Percentiles rank a stretch among this genome's conserved stretches.
Evolutionary conservation across 306 rosid genomes (phyloP).

Genomic region (Cucurbita ficifolia): DNA sequence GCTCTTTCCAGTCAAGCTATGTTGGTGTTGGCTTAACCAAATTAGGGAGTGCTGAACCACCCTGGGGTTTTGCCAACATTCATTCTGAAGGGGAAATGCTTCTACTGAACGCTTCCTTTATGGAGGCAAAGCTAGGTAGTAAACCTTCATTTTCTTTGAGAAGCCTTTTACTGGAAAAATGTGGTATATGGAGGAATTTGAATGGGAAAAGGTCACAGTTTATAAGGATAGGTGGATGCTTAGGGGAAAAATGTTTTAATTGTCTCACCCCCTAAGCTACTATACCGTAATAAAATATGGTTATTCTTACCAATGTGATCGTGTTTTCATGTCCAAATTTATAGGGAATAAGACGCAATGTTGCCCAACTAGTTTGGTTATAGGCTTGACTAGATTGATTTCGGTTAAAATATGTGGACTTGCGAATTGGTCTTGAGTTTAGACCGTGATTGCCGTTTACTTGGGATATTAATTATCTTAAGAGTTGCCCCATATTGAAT

Average conservation of each 20-base stretch:
- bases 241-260: background rate
- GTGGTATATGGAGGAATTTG: background rate
- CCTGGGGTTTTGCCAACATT: background rate
- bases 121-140: background rate
- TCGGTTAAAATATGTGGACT: background rate
- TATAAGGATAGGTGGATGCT: background rate
- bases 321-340: background rate
- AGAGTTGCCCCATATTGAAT: background rate
- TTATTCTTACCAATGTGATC: background rate
- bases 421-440: background rate
- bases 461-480: background rate
- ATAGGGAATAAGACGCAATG: background rate
- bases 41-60: background rate
- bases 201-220: background rate
- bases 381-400: background rate
- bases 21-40: background rate
- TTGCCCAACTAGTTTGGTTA: background rate
- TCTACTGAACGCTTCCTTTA: background rate
- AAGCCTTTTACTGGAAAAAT: background rate
- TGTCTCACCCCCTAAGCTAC: background rate
- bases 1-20: background rate
- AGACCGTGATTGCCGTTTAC: background rate
- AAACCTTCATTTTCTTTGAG: background rate
- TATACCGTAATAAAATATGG: background rate
- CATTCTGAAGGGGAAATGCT: background rate